Base-by-base conservation (phyloP, 2,329 filamentous ascomycete species). In the Aureobasidium sp. region DNA sequence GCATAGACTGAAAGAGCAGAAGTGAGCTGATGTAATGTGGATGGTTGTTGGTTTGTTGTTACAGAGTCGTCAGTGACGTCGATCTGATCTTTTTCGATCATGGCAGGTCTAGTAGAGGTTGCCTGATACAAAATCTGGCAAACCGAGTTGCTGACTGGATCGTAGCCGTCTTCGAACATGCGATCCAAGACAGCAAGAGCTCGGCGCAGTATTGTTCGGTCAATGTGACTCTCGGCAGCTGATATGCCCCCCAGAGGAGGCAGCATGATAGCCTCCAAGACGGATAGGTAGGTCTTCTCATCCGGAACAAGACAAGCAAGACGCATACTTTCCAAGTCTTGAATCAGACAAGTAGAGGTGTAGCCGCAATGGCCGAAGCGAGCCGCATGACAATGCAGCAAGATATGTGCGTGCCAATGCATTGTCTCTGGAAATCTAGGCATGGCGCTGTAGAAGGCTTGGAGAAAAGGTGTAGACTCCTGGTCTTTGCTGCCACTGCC, bases 111-210 rank as follows among this genome's bases (percentile, higher is more conserved):
- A 17, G 39, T 45, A 8, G 35, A 45, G 11, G 52, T 61, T 8
- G 59, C 49, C 17, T 44, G 49, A 9, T 80, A 74, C 44, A 78
- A 68, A 57, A 72, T 66, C 35, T 71, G 74, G 53, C 86, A 75
- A 58, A 86, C 70, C 29, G 81, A 77, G 61, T 77, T 71, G 31
- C 71, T 73, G 3, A 78, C 63, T 37, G 78, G 70, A 35, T 77
- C 67, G 15, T 73, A 67, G 5, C 77, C 78, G 47, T 72, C 73
- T 37, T 76, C 68, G 31, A 73, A 69, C 66, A 80, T 75, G 33
- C 71, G 68, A 54, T 78, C 73, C 31, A 81, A 64, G 49, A 80
- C 70, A 40, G 70, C 67, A 27, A 77, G 65, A 24, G 76, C 78
- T 19, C 72, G 66, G 63, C 54, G 42, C 11, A 58, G 3, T 17